Evolutionary conservation across 805 yeast species (phyloP), one percentile per base, ranked within the genome.

Genomic region (Ogataea methanolica): DNA sequence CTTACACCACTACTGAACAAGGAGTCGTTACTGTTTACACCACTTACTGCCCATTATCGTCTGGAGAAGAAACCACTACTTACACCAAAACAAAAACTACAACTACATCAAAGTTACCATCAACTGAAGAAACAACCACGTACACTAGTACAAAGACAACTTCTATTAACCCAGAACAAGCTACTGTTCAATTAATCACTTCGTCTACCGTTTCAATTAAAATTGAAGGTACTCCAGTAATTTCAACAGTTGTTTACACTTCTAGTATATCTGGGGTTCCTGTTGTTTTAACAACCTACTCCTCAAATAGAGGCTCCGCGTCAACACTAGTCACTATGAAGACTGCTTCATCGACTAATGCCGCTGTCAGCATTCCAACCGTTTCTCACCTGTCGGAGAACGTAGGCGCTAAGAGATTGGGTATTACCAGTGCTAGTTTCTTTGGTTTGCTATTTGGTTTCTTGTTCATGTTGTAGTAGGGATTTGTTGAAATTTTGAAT

Each of bases 281-380:
- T 9, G 64, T 60, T 33, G 56, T 50, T 29, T 51, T 60, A 48
- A 61, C 66, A 21, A 59, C 64, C 1, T 56, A 55, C 53, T 43
- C 51, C 17, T 46, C 55, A 5, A 46, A 47, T 23, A 38, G 50
- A 14, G 23, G 43, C 16, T 31, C 46, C 35, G 41, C 38, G 6
- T 33, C 47, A 12, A 33, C 51, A 7, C 2, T 15, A n/a, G 12
- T 40, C 23, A 15, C 46, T 39, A 36, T 48, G 23, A 34, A 39
- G 38, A 21, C 39, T 6, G 33, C 44, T 36, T 39, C 46, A 5
- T 11, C 51, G 5, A 21, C 47, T 26, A 6, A 42, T 7, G 34
- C 53, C 15, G 26, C 47, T 9, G 44, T 41, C 26, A 34, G 54
- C 16, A 40, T 42, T 6, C 54, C 54, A 16, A n/a, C 55, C 2